Base-by-base conservation (phyloP, 176 grass and related monocot genomes). In the Dactylis glomerata region DNA sequence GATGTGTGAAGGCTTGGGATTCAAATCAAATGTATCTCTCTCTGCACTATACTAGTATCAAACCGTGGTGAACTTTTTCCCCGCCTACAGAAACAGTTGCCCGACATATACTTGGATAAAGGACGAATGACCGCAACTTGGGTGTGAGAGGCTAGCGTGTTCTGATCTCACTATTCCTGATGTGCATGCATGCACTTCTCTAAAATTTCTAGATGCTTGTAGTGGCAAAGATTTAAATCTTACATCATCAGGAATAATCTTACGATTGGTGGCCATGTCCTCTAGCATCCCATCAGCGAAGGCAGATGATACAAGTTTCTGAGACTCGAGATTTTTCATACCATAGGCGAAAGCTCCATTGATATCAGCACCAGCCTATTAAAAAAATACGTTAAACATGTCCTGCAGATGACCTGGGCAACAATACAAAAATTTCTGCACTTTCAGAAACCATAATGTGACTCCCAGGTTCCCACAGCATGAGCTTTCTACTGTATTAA, bases 301-400 rank as follows among this genome's bases (percentile, higher is more conserved):
- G 17, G 33, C 47, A 54, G 24, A 34, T 54, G 73, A 76, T 32
- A 50, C 17, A 7, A 50, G 27, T 9, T 76, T 76, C 31, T 50
- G 8, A 11, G 46, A 54, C 20, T 76, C 17, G 17, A 76, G 46
- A 54, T 76, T 54, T 47, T 23, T 47, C 10, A 13, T 4, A 42
- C 10, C 67, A 70, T 42, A 41, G 37, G 67, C n/a, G 24, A 70
- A 70, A 70, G 67, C 36, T 24, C 37, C 67, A 12, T 24, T 13
- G 17, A 4, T 4, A 36, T 52, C 73, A 76, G 46, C 73, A 54
- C 73, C 73, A 76, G 73, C 73, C 73, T 76, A 54, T 54, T 19
- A 76, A 76, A 34, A n/a, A 68, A 13, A 54, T n/a, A 70, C 19
- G 30, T 54, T 76, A 33, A 17, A 19, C n/a, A 40, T 70, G 24